Evolutionary conservation across 345 rosid genomes (phyloP).

Genomic region (Populus tremula): DNA sequence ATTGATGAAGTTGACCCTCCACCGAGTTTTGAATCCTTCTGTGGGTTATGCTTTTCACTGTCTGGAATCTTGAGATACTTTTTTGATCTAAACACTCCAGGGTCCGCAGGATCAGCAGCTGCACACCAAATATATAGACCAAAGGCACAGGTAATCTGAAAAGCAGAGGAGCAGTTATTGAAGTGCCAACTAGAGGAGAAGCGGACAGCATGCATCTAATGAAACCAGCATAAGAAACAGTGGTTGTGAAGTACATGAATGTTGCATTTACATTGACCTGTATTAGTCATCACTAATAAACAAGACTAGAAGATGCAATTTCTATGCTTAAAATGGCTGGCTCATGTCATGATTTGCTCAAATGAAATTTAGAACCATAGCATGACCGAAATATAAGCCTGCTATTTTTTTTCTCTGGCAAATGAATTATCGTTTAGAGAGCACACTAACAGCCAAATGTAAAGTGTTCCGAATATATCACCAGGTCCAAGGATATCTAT

Average conservation of each 20-base stretch:
- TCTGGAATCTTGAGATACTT: conserved; percentile 65
- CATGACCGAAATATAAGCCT: background rate
- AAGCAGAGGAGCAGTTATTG: background rate
- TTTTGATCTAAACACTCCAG: conserved; percentile 30
- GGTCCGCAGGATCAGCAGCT: conserved; percentile 30
- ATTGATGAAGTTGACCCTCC: conserved; percentile 57
- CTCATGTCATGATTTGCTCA: background rate
- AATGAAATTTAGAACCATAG: background rate
- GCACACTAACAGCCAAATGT: background rate
- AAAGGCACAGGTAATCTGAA: conserved; percentile 26
- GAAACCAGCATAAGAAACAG: background rate
- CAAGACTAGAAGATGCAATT: background rate
- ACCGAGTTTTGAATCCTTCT: conserved; percentile 57
- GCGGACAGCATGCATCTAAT: background rate
- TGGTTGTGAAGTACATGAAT: background rate
- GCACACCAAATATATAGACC: conserved; percentile 31
- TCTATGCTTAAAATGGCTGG: background rate
- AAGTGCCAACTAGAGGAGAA: background rate
- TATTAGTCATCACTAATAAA: background rate
- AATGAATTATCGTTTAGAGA: background rate
- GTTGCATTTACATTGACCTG: background rate
- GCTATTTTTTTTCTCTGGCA: background rate
- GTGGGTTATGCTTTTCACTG: conserved; percentile 39
- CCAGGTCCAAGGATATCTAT: background rate
- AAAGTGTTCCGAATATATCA: background rate